phyloP scores from a whole-genome alignment of 202 grass and related monocot genomes.

The Zoysia matrella region DNA sequence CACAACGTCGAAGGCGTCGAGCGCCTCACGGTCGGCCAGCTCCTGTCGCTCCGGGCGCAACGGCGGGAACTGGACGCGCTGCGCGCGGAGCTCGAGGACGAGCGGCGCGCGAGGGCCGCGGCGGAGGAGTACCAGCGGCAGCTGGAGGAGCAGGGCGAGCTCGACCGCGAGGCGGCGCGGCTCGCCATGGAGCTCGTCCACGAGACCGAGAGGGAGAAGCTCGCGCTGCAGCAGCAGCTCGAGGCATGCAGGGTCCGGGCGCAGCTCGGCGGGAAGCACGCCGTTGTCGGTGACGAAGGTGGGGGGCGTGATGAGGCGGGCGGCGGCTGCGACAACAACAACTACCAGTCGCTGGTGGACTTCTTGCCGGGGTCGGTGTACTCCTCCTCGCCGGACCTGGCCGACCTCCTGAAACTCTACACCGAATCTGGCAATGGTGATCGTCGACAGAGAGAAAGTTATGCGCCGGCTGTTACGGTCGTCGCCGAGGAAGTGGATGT shows the following conservation, averaged over 20 bases:
- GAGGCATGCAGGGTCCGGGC: conserved; percentile 44
- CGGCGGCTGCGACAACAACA: conserved; percentile 26
- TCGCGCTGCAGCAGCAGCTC: conserved; percentile 45
- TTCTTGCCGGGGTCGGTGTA: conserved; percentile 48
- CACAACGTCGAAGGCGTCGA: not conserved
- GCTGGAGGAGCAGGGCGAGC: conserved; percentile 55
- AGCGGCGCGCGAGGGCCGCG: conserved; percentile 28
- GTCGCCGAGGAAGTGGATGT: conserved; percentile 24
- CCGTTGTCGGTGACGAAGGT: not conserved
- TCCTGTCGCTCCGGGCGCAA: conserved; percentile 25
- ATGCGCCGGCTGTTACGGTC: not conserved
- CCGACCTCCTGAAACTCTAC: conserved; percentile 49
- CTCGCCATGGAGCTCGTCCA: conserved; percentile 60
- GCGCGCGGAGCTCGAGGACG: conserved; percentile 29
- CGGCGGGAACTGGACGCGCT: conserved; percentile 34
- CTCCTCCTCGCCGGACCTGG: conserved; percentile 55
- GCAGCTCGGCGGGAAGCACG: conserved; percentile 4
- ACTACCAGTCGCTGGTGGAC: conserved; percentile 60
- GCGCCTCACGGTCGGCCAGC: conserved; percentile 11
- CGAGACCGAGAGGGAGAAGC: conserved; percentile 55
- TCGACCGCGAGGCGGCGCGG: conserved; percentile 52
- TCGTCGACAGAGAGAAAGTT: not conserved
- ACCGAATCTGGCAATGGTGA: conserved; percentile 8
- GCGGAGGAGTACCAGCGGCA: conserved; percentile 36
- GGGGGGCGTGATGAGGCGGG: no score